Evolutionary conservation across 2,329 filamentous ascomycete species (phyloP), one percentile per base, ranked within the genome.

Genomic region (Colletotrichum karsti): DNA sequence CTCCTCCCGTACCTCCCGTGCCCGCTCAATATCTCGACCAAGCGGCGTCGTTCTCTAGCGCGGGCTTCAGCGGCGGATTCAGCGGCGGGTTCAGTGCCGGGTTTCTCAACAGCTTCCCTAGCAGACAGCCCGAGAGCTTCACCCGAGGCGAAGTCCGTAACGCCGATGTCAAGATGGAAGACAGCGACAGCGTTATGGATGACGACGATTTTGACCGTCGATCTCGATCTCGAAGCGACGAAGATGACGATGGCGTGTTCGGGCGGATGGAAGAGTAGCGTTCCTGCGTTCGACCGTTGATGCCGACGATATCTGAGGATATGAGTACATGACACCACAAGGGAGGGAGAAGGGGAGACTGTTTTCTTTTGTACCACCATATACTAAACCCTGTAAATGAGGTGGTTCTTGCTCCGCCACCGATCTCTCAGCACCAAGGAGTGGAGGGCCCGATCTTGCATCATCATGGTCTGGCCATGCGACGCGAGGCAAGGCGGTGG

Each of bases 161-260:
- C 61, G 48, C 50, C 4, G 91, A 92, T 74, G 87, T 92, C 63
- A 91, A 90, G 80, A 92, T 90, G 86, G 88, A 91, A 72, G 89
- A 90, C 65, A 90, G 87, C 70, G 88, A 90, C 54, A 88, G 86
- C 78, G 84, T 87, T 71, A 84, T 85, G 73, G 89, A 90, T 71
- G 91, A 93, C 61, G 89, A 91, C 73, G 90, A 92, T 69, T 88
- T 91, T 66, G 90, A 90, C 74, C 82, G 83, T 73, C 85, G 82
- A 62, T 87, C 85, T 55, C 87, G 88, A 62, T 88, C 88, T 56
- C 88, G 92, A 70, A 92, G 90, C 78, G 93, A 97, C 74, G 95
- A 97, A 74, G 94, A 97, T 70, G 95, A 98, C 72, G 95, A 98
- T 72, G 95, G 95, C 76, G 92, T 98, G 74, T 99, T 99, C 84